These are phyloP conservation scores for Iberis pinnata DNA, from an alignment of 345 rosid species.

Conservation along the genomic window DNA sequence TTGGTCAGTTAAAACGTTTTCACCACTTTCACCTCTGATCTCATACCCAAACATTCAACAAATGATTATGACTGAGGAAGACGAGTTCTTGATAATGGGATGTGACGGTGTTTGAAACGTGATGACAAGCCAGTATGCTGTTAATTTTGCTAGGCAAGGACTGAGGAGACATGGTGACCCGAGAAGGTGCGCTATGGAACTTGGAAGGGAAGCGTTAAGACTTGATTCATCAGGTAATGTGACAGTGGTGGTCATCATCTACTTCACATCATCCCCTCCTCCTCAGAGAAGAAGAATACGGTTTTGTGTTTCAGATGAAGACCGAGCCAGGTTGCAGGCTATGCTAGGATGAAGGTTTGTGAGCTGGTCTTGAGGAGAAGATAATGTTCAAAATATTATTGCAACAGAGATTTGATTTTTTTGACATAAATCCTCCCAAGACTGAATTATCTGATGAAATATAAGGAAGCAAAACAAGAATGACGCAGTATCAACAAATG, in stretches of 20 bases:
- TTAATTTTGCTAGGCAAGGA: conserved; percentile 57
- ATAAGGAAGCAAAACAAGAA: too few species aligned
- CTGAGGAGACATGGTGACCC: conserved; percentile 76
- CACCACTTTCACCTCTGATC: conserved; percentile 52
- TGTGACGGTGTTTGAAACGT: conserved; percentile 90
- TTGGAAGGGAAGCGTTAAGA: conserved; percentile 68
- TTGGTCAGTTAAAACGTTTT: conserved; percentile 56
- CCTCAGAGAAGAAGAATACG: conserved; percentile 35
- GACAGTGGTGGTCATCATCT: conserved; percentile 65
- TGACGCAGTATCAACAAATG: too few species aligned
- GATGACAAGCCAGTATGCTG: conserved; percentile 71
- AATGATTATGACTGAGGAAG: conserved; percentile 51
- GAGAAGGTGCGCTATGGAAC: conserved; percentile 53
- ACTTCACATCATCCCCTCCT: conserved; percentile 59
- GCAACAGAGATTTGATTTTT: too few species aligned
- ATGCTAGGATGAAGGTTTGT: too few species aligned
- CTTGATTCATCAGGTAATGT: conserved; percentile 60
- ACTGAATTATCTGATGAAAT: too few species aligned
- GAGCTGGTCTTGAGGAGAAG: too few species aligned
- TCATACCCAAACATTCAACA: conserved; percentile 76
- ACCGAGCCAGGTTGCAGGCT: conserved; percentile 27
- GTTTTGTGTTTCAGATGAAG: conserved; percentile 73
- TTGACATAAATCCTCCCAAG: too few species aligned
- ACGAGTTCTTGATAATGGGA: conserved; percentile 72
- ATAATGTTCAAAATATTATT: too few species aligned